These are phyloP conservation scores for Plasmodium blacklocki DNA, from an alignment of 169 alveolate genomes.

Conservation along the genomic window DNA sequence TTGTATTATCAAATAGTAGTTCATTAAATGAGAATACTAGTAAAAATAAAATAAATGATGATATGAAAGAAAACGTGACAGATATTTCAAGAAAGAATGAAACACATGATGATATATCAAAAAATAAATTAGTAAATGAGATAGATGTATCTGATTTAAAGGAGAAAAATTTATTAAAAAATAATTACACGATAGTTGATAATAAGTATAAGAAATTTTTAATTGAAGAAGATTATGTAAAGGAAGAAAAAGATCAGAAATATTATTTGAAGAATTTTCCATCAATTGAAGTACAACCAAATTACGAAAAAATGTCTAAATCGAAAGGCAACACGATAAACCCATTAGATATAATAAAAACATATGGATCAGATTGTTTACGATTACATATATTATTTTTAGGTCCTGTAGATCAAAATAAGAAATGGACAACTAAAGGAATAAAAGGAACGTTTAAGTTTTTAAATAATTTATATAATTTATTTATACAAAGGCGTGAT, in stretches of 20 bases:
- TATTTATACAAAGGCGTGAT: constrained; percentile 42
- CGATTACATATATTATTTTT: constrained; percentile 89
- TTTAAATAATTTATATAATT: constrained; percentile 60
- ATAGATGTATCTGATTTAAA: not conserved
- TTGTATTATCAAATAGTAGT: not conserved
- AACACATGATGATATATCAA: not conserved
- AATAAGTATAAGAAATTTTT: constrained; percentile 59
- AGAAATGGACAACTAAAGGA: constrained; percentile 84
- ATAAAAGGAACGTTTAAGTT: constrained; percentile 80
- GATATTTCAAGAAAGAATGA: not conserved
- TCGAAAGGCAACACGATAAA: constrained; percentile 88
- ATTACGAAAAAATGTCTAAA: constrained; percentile 91
- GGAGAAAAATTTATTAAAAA: constrained; percentile 1
- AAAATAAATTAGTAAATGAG: not conserved
- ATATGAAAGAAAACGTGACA: not conserved
- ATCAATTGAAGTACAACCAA: constrained; percentile 76
- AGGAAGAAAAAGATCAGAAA: constrained; percentile 40
- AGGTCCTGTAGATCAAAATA: constrained; percentile 90
- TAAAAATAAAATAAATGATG: not conserved
- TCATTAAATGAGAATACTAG: not conserved
- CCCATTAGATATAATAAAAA: constrained; percentile 84
- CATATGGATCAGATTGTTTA: constrained; percentile 90
- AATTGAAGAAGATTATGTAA: constrained; percentile 73
- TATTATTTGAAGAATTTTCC: constrained; percentile 42
- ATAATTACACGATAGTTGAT: not conserved